Conservation (phyloP, 306 rosid genomes). For the Crotalaria pallida region DNA sequence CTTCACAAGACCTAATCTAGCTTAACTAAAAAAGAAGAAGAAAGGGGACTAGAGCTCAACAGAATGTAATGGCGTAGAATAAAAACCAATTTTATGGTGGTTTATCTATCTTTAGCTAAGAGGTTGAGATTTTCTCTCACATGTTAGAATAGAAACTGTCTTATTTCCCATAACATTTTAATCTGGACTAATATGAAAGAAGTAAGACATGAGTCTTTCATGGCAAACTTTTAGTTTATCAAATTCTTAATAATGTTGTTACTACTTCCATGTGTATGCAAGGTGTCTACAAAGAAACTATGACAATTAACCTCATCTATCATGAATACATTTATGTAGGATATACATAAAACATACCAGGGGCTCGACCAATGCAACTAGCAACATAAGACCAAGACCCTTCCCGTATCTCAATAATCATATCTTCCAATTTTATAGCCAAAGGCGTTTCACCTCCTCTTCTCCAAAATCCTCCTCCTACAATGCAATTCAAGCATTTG, state of each 20-base stretch:
- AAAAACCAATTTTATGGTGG: not conserved
- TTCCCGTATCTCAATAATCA: slow-evolving; percentile 83
- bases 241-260: not conserved
- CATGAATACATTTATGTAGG: not conserved
- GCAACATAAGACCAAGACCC: slow-evolving; percentile 94
- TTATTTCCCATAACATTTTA: not conserved
- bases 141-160: not conserved
- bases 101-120: not conserved
- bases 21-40: not conserved
- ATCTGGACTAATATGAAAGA: not conserved
- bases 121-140: not conserved
- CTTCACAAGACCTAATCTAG: not conserved
- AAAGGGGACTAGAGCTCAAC: not conserved
- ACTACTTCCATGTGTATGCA: not conserved
- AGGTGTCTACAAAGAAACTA: not conserved
- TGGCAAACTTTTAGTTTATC: not conserved
- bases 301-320: not conserved
- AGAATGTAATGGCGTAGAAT: not conserved
- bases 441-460: slow-evolving; percentile 84
- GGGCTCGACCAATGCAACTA: slow-evolving; percentile 73
- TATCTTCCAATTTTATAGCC: slow-evolving; percentile 77
- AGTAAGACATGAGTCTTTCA: not conserved
- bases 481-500: slow-evolving; percentile 40
- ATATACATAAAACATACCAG: slow-evolving; percentile 53
- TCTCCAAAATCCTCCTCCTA: slow-evolving; percentile 93